Evolutionary conservation across 371 early-diverging fungal genomes (phyloP).

Genomic region (Syncephalastrum sp.): DNA sequence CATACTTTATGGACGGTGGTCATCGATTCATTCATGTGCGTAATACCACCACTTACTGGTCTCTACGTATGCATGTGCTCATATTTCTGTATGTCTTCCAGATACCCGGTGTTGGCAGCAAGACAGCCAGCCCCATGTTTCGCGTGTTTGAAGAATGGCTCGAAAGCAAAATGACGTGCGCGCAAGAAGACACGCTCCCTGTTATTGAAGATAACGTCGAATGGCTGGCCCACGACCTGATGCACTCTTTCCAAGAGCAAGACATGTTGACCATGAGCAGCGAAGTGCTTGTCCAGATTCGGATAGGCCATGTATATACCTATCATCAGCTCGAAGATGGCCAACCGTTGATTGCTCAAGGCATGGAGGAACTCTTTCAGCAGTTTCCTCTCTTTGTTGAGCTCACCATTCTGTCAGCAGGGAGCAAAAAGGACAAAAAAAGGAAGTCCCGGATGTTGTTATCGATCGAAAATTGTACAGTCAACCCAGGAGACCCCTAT

Average conservation of each 20-base stretch:
- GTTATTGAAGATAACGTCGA: slow-evolving; percentile 35
- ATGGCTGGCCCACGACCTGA: slow-evolving; percentile 25
- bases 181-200: slow-evolving; percentile 18
- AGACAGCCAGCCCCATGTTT: slow-evolving; percentile 23
- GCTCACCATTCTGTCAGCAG: slow-evolving; percentile 14
- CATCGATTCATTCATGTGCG: slow-evolving; percentile 34
- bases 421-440: neutral
- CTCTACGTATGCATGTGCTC: neutral
- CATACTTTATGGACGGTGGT: slow-evolving; percentile 39
- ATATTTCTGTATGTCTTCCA: slow-evolving; percentile 3
- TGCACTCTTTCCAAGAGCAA: slow-evolving; percentile 7
- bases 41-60: neutral
- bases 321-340: slow-evolving; percentile 31
- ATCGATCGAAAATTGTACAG: slow-evolving; percentile 21
- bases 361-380: slow-evolving; percentile 38
- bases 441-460: too few species aligned
- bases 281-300: slow-evolving; percentile 26
- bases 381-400: slow-evolving; percentile 39
- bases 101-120: slow-evolving; percentile 33
- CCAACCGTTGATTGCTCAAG: slow-evolving; percentile 28
- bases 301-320: slow-evolving; percentile 32
- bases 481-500: slow-evolving; percentile 23
- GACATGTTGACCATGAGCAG: too few species aligned
- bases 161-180: slow-evolving; percentile 20
- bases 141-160: slow-evolving; percentile 38